Conservation (phyloP, 2,329 filamentous ascomycete species). For the Pestalotiopsis sp. region DNA sequence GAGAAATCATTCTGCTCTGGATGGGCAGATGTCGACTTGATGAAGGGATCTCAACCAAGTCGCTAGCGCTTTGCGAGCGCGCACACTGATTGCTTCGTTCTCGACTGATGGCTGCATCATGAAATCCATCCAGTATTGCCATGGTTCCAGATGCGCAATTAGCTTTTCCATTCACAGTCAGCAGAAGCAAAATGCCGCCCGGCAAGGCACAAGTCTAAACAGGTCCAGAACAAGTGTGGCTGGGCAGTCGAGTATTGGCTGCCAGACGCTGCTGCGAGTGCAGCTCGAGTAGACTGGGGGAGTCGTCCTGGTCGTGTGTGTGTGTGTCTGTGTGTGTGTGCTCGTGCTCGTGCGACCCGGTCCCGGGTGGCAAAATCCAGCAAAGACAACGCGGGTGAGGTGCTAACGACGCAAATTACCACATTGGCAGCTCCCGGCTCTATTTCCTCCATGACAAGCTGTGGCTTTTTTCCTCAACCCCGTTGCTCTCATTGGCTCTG, state of each 20-base stretch:
- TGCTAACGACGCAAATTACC: slow-evolving; percentile 2
- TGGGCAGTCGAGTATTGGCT: slow-evolving; percentile 4
- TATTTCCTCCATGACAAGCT: neutral
- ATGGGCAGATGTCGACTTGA: neutral
- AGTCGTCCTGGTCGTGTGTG: neutral
- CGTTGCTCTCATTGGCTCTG: neutral
- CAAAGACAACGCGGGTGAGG: slow-evolving; percentile 6
- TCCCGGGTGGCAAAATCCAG: slow-evolving; percentile 4
- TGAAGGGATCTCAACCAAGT: neutral
- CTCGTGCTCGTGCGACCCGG: slow-evolving; percentile 2
- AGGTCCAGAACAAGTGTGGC: slow-evolving; percentile 9
- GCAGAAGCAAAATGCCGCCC: neutral
- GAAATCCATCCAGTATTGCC: neutral
- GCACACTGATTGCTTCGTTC: neutral
- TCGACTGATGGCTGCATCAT: neutral
- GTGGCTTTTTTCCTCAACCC: neutral
- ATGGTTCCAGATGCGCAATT: neutral
- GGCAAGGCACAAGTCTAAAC: neutral
- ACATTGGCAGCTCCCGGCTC: neutral
- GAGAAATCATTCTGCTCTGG: neutral
- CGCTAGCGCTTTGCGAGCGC: neutral
- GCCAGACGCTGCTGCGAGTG: slow-evolving; percentile 5
- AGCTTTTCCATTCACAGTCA: neutral
- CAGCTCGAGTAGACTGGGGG: neutral
- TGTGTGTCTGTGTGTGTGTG: neutral